A percentile compares a stretch with the other conserved stretches of the same genome.
Evolutionary conservation across 75 land plant species (phyloP).

Genomic region (Picea sitchensis): DNA sequence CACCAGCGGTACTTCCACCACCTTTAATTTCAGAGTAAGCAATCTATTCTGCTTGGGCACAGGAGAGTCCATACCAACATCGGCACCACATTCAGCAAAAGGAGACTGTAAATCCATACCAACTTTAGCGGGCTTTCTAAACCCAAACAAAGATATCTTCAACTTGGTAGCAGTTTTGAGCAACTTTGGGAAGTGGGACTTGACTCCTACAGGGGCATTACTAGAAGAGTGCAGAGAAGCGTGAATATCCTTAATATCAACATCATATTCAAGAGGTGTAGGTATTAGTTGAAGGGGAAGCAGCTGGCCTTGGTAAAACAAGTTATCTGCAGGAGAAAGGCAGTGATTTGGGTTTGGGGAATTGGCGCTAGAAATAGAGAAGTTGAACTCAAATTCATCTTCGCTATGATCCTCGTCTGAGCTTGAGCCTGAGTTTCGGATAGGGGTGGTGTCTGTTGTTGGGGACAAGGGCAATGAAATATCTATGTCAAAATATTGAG

Average conservation of each 20-base stretch:
- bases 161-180: constrained; percentile 54
- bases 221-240: no score
- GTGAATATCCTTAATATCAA: no score
- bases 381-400: constrained; percentile 23
- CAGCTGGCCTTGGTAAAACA: constrained; percentile 49
- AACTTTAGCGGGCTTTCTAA: constrained; percentile 28
- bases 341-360: no score
- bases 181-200: constrained; percentile 27
- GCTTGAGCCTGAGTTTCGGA: neutral
- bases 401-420: constrained; percentile 9
- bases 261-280: no score
- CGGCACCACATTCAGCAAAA: neutral
- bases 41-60: constrained; percentile 23
- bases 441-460: neutral
- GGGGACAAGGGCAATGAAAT: constrained; percentile 36
- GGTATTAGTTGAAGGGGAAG: constrained; percentile 25
- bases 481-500: constrained; percentile 64
- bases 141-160: constrained; percentile 35
- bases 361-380: neutral
- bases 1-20: constrained; percentile 52
- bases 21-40: constrained; percentile 54
- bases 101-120: constrained; percentile 9
- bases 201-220: neutral
- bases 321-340: neutral
- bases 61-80: neutral